Base-by-base conservation (phyloP, 148 eudicot species). In the Rhododendron williamsianum region DNA sequence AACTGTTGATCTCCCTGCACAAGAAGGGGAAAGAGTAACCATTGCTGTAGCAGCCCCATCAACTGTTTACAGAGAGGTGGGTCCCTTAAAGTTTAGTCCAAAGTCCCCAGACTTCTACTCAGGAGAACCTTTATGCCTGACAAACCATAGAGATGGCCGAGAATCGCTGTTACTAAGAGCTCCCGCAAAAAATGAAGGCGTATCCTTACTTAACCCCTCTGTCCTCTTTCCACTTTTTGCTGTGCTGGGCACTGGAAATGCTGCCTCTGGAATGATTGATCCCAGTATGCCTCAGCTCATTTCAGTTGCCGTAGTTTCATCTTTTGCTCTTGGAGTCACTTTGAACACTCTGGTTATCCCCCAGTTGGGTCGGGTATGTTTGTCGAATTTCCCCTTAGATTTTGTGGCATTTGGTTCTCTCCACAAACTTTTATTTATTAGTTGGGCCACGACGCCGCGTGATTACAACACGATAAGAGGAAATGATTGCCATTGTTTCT, bases 1-100 rank as follows among this genome's bases (percentile, higher is more conserved):
- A 90, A 91, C 99, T 87, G 91, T 93, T 84, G 98, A 97, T 80
- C 94, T 97, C 65, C 99, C 99, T 71, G 99, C 98, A 74, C 98
- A 92, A 85, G 91, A 93, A 94, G 98, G 98, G 38, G 99, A 97
- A 89, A 93, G 99, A 89, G 98, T 97, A 46, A 97, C 98, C 73
- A 90, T 97, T 67, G 94, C 98, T 85, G 87, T 92, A 86, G 99
- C 99, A 84, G 98, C 98, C 86, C 98, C 98, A 85, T 88, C 93
- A 74, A 94, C 84, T 85, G 89, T 91, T 82, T 93, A 89, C 86
- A 90, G 93, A 90, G 93, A 92, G 80, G 89, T 97, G 67, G 99
- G 99, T n/a, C 98, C 98, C 83, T 87, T 97, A 84, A 93, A 91
- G 86, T 86, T 97, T 65, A 93, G 91, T 89, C 94, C 98, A 11